Percentiles rank a stretch among this genome's conserved stretches.
These are phyloP conservation scores for Leccinellum luteum DNA, from an alignment of 768 basidiomycete genomes.

Conservation along the genomic window DNA sequence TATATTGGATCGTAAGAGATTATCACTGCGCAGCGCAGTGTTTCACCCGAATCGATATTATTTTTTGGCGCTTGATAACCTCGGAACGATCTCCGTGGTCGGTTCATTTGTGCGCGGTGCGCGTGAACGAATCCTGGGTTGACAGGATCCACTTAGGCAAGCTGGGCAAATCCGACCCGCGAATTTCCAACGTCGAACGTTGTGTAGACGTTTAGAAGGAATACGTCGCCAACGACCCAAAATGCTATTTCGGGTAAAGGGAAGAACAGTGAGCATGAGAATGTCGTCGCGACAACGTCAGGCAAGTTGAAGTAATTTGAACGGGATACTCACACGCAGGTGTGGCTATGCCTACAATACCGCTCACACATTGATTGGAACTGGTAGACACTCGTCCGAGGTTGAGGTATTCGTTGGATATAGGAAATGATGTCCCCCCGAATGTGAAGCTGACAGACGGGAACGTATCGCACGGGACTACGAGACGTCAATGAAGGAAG, in stretches of 20 bases:
- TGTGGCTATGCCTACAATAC: neutral
- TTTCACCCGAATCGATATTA: neutral
- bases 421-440: neutral
- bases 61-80: neutral
- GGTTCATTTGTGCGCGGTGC: neutral
- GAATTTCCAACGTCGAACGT: neutral
- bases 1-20: neutral
- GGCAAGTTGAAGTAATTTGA: neutral
- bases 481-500: neutral
- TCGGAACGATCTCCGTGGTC: neutral
- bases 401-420: neutral
- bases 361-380: neutral
- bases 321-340: neutral
- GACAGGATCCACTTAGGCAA: neutral
- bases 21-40: neutral
- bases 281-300: neutral
- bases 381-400: neutral
- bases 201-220: neutral
- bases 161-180: neutral
- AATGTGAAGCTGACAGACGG: neutral
- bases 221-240: neutral
- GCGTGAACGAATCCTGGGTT: neutral
- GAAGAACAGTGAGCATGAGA: neutral
- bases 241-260: neutral
- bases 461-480: neutral